Evolutionary conservation across 2,329 filamentous ascomycete genomes (phyloP).

Genomic region (Salinomyces thailandicus): DNA sequence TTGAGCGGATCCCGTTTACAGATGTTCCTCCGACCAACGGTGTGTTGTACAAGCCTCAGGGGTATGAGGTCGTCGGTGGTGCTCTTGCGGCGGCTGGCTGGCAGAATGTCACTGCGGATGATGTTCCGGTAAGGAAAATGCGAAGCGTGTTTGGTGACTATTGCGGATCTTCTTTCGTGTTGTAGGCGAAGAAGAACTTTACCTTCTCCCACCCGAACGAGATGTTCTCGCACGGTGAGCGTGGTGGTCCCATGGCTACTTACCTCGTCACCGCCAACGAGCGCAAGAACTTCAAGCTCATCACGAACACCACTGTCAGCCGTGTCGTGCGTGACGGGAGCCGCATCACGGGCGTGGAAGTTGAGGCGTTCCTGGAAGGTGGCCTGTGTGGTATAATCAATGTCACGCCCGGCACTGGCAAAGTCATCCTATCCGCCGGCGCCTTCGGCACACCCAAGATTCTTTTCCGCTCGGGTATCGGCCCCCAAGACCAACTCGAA

Average conservation of each 20-base stretch:
- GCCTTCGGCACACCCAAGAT: constrained; percentile 61
- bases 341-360: constrained; percentile 56
- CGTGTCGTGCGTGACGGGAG: constrained; percentile 54
- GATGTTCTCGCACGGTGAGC: constrained; percentile 57
- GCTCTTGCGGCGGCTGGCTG: constrained; percentile 53
- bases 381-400: constrained; percentile 52
- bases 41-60: constrained; percentile 55
- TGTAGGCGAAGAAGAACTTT: constrained; percentile 51
- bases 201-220: constrained; percentile 55
- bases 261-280: constrained; percentile 54
- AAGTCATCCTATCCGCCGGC: constrained; percentile 58
- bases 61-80: constrained; percentile 51
- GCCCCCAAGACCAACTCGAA: constrained; percentile 42
- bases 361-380: constrained; percentile 44
- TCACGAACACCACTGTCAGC: constrained; percentile 55
- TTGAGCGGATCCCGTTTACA: constrained; percentile 60
- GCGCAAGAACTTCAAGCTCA: constrained; percentile 56
- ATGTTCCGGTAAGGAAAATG: constrained; percentile 38
- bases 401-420: constrained; percentile 48
- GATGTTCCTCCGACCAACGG: constrained; percentile 56
- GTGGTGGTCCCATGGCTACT: constrained; percentile 59
- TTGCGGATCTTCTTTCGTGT: too few species aligned
- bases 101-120: constrained; percentile 51
- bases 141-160: neutral
- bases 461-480: constrained; percentile 59